Evolutionary conservation across 306 rosid genomes (phyloP), one percentile per base, ranked within the genome.

Genomic region (Potentilla sterilis): DNA sequence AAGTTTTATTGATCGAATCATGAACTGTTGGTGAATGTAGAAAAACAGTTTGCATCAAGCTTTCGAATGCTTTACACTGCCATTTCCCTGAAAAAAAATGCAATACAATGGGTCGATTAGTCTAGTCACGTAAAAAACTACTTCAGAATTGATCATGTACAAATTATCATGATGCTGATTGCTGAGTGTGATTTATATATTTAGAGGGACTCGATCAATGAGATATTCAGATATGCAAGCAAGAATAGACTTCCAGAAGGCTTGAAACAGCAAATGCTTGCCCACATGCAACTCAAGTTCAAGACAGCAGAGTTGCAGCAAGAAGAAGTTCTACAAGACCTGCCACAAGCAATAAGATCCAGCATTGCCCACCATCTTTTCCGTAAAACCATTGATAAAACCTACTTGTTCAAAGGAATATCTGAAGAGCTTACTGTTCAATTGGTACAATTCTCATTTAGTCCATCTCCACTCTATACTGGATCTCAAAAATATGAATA

Each of bases 301-400:
- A 91, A 81, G 90, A 91, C 97, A 64, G 93, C 88, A 55, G 96
- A 89, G 91, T 75, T 91, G 59, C 89, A 88, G 88, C 96, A 89
- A 78, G 92, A 92, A 80, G 87, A 83, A 87, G 92, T 89, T 73
- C 80, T 88, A 40, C 85, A 77, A 58, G 84, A 84, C 76, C 87
- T 91, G 58, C 98, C 97, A 12, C 91, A 89, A 79, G 92, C 93
- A 76, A 89, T 93, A 63, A 86, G 94, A 83, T 84, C 91, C 70
- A 81, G 92, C 46, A 87, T 89, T 76, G 87, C 94, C 32, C 92
- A 81, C 77, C 96, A 93, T 77, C 96, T 91, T 64, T 93, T 93
- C 82, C 89, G 75, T 16, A 63, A 48, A 42, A 82, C 85, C 18
- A 88, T 89, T 58, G 85, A 83, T 67, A 89, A 77, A 72, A 76